Conservation (phyloP, 2,329 filamentous ascomycete genomes). For the Ceratocystis colombiana region DNA sequence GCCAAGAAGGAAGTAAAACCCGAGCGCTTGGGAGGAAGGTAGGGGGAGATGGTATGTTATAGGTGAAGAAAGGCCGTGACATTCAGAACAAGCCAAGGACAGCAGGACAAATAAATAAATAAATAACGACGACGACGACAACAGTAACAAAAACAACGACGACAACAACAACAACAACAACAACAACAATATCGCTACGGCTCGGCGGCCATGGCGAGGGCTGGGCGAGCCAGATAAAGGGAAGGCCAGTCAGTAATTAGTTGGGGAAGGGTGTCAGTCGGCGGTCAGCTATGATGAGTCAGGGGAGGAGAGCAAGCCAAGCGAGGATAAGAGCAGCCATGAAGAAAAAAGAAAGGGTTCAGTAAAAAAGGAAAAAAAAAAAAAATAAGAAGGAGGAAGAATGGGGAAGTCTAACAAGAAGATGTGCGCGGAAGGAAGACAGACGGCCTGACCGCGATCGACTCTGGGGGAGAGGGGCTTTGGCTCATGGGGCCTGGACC, state of each 20-base stretch:
- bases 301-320: not conserved
- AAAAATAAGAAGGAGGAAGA: not conserved
- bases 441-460: conserved; percentile 11
- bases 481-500: not conserved
- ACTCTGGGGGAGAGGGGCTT: conserved; percentile 8
- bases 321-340: not conserved
- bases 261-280: too few species aligned
- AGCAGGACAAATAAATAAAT: too few species aligned
- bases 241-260: too few species aligned
- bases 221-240: too few species aligned
- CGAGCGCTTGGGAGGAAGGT: not conserved
- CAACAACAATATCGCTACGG: too few species aligned
- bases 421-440: conserved; percentile 2
- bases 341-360: not conserved
- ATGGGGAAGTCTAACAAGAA: not conserved
- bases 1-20: conserved; percentile 1
- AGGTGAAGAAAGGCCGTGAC: too few species aligned
- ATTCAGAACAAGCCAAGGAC: too few species aligned
- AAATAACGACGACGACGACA: too few species aligned
- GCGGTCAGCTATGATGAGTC: too few species aligned
- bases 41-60: not conserved
- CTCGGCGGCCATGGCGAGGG: too few species aligned
- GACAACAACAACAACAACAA: too few species aligned
- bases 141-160: too few species aligned
- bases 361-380: not conserved